Base-by-base conservation (phyloP, 2,329 filamentous ascomycete species). In the Ascosphaera pollenicola region DNA sequence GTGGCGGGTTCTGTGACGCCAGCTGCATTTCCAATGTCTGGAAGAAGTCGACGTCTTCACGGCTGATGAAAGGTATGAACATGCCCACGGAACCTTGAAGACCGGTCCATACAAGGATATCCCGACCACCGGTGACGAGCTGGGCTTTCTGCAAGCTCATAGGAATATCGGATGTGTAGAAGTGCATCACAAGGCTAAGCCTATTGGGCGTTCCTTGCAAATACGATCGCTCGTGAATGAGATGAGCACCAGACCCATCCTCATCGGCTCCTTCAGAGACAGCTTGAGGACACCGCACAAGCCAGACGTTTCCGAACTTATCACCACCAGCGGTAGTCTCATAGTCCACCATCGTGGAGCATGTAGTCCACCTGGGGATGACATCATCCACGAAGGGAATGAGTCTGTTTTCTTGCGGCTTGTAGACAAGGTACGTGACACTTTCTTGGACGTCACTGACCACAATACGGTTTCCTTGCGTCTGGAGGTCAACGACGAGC, bases 1-100 rank as follows among this genome's bases (percentile, higher is more conserved):
- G 63, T 6, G 87, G 87, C 28, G 85, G 70, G 51, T 93, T 85
- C 52, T 93, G 83, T 10, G 70, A 73, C 37, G 87, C 72, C 54
- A 99, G 68, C 52, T 92, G 81, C 52, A 79, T 75, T 60, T 98
- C 89, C 17, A 98, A 67, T 44, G 73, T 83, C 56, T 94, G 85
- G 70, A 98, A 98, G 61, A 98, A 95, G 56, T 95, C 89, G 38
- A 91, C 81, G 50, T 95, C 87, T 53, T 95, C 85, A 30, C 91
- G 78, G 45, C 76, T 78, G 36, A 84, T 65, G 53, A 99, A 95
- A 0, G 91, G 89, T 36, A 98, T 78, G 37, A 98, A 68, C 39
- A 93, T 82, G 37, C 87, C 89, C 31, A 99, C 73, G 0, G 89
- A 95, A 37, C 89, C 91, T 59, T 94, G 87, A 15, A 98, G 65